These are phyloP conservation scores for Betula pendula DNA, from an alignment of 306 rosid species.

Conservation along the genomic window DNA sequence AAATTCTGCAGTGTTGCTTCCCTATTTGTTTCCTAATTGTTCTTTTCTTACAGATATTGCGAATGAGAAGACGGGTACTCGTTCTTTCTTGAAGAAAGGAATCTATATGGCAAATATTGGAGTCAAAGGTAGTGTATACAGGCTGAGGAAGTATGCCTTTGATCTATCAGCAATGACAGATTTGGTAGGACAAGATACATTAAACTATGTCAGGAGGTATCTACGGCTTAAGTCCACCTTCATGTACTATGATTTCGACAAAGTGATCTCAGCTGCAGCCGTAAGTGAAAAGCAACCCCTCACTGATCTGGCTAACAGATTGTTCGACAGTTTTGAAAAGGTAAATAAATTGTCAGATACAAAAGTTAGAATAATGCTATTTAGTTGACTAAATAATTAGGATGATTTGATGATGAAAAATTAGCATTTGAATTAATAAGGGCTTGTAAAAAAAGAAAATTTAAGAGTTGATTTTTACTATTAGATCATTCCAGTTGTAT, in stretches of 20 bases:
- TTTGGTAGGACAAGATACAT: slow-evolving; percentile 66
- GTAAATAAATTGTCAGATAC: slow-evolving; percentile 24
- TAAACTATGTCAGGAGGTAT: slow-evolving; percentile 78
- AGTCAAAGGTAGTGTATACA: slow-evolving; percentile 59
- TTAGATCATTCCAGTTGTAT: too few species aligned
- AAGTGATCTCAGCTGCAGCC: slow-evolving; percentile 67
- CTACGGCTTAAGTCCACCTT: slow-evolving; percentile 77
- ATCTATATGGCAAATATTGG: slow-evolving; percentile 75
- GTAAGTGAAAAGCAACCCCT: slow-evolving; percentile 65
- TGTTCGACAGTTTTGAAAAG: slow-evolving; percentile 86
- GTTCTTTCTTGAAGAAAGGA: slow-evolving; percentile 72
- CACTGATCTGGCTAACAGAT: slow-evolving; percentile 65
- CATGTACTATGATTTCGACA: slow-evolving; percentile 87
- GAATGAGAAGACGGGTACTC: slow-evolving; percentile 79
- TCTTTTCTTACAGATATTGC: slow-evolving; percentile 55
- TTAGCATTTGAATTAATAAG: too few species aligned
- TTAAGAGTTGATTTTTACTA: too few species aligned
- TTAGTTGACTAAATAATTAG: too few species aligned
- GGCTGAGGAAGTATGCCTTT: slow-evolving; percentile 71
- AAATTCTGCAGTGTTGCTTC: slow-evolving; percentile 7
- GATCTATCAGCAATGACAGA: slow-evolving; percentile 91
- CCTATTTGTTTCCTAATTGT: background rate
- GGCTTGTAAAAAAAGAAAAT: too few species aligned
- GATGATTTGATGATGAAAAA: too few species aligned
- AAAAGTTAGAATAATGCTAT: too few species aligned